Evolutionary conservation across 306 rosid species (phyloP), one percentile per base, ranked within the genome.

Genomic region (Glycyrrhiza uralensis): DNA sequence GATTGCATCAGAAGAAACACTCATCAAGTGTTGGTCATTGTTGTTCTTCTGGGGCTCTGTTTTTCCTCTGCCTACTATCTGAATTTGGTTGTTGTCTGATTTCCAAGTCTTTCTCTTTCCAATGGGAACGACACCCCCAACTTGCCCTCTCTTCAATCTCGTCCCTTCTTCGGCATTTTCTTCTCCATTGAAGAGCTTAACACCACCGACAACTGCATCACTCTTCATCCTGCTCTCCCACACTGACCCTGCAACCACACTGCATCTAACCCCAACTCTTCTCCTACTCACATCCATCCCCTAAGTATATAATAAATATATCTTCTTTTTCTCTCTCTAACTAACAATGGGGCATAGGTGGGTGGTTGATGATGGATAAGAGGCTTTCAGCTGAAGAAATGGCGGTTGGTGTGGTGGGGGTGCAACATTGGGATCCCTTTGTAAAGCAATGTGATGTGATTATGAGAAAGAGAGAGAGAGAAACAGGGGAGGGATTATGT

Each of bases 201-300:
- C 77, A 18, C 97, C 98, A 7, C 96, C 98, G 65, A 45, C 83
- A 9, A 83, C 93, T 76, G 88, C 88, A 69, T 90, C 96, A 20
- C 68, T 36, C 84, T 85, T 90, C 97, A 90, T 93, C 12, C 96
- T 90, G 74, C 85, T 88, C 75, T 93, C 96, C 98, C 96, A 93
- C 75, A 87, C 97, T 5, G 97, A 90, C 59, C 96, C n/a, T n/a
- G 87, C 83, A 50, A 81, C 90, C 18, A 82, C 88, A 47, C 78
- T 63, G n/a, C n/a, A n/a, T n/a, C n/a, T n/a, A n/a, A 30, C 80
- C 71, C 44, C 72, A n/a, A n/a, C 22, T 47, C 83, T 83, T 63
- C 85, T 80, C 35, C 77, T 71, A 17, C 80, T 55, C 61, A 78
- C 85, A 20, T 92, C 95, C 96, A 92, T 87, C 42, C 17, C 59